These are phyloP conservation scores for Globisporangium cystogenes DNA, from an alignment of 352 stramenopile species.

Conservation along the genomic window DNA sequence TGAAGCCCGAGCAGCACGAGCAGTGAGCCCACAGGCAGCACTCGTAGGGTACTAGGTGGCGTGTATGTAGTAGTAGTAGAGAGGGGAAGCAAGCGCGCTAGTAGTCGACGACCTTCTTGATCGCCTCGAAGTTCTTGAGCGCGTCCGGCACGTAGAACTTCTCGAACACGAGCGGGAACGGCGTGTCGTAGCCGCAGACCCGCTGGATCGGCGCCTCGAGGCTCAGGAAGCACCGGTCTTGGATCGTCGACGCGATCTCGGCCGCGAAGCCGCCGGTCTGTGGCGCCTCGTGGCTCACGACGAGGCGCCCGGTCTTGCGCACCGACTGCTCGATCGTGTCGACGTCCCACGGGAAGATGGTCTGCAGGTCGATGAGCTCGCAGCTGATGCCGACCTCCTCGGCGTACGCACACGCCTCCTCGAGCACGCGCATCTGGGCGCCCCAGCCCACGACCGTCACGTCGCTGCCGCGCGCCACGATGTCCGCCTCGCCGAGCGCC, in stretches of 20 bases:
- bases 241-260: slow-evolving; percentile 93
- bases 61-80: background rate
- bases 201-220: slow-evolving; percentile 95
- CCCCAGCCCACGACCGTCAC: slow-evolving; percentile 96
- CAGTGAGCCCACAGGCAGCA: too few relatives aligned
- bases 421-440: slow-evolving; percentile 85
- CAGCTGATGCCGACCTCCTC: slow-evolving; percentile 92
- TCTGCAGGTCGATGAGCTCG: slow-evolving; percentile 97
- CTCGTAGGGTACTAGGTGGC: too few relatives aligned
- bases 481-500: slow-evolving; percentile 92
- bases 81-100: too few relatives aligned
- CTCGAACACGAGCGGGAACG: slow-evolving; percentile 96
- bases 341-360: slow-evolving; percentile 96
- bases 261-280: slow-evolving; percentile 93
- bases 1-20: slow-evolving; percentile 31
- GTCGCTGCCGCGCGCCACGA: slow-evolving; percentile 90
- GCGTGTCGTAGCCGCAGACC: slow-evolving; percentile 94
- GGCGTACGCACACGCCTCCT: slow-evolving; percentile 81
- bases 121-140: slow-evolving; percentile 94
- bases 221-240: slow-evolving; percentile 93
- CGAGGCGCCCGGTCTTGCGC: slow-evolving; percentile 95
- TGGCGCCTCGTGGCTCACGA: slow-evolving; percentile 97
- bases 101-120: slow-evolving; percentile 90
- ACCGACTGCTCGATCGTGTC: slow-evolving; percentile 94
- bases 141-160: slow-evolving; percentile 94